Evolutionary conservation across 768 basidiomycete species (phyloP), one percentile per base, ranked within the genome.

Genomic region (Thelephora aurantiotincta): DNA sequence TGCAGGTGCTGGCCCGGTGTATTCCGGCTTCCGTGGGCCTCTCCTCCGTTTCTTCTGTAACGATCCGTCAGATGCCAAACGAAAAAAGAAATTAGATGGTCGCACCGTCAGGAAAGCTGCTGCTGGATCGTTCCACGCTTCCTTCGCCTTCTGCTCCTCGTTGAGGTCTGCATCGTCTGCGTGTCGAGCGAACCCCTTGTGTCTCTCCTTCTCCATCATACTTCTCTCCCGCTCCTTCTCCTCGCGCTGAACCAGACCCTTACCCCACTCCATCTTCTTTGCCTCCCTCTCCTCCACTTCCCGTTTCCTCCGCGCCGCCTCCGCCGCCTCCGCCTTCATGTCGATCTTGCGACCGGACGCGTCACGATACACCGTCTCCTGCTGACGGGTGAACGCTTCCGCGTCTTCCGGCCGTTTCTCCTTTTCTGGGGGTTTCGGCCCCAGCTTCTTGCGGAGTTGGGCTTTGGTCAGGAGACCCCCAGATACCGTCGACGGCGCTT

Each of bases 71-170:
- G 26, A 30, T 30, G 9, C 9, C 26, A 11, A 18, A 46, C 44
- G 19, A 11, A 36, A 34, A 30, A 30, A 34, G 26, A 57, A n/a
- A n/a, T n/a, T n/a, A n/a, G n/a, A n/a, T n/a, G n/a, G n/a, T n/a
- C 80, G 55, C 47, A 94, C 93, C 51, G 86, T 85, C 52, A 98
- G 63, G 69, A 98, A 99, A 18, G 80, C 82, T 6, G 91, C 88
- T 4, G 93, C 94, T n/a, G 96, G 96, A 63, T 98, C 96, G 58
- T 97, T 94, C 92, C 93, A 97, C 13, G 89, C 62, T 35, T 86
- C 82, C 57, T 80, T 78, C 18, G 82, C 72, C 64, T 77, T 87
- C 63, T 84, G 63, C 52, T 89, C 82, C 49, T 84, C 82, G 55
- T 98, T 99, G 57, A 99, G 65, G 0, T 85, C 81, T 46, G 63